phyloP scores from a whole-genome alignment of 2,329 filamentous ascomycete species.

The Xylaria sp. region DNA sequence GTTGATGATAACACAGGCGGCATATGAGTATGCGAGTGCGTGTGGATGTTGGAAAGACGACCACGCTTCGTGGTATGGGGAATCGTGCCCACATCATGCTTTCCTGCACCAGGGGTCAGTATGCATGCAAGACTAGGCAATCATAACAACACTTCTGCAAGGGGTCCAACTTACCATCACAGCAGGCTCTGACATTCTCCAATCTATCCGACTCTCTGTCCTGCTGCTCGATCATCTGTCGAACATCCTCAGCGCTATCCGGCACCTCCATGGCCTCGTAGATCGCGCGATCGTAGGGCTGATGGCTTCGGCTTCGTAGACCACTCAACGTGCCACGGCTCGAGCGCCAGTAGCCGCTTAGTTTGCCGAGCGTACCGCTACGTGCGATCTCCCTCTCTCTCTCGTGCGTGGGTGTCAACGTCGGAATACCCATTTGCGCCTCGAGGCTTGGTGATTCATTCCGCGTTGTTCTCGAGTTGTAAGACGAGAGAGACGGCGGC shows the following conservation, averaged over 20 bases:
- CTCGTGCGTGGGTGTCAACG: conserved; percentile 48
- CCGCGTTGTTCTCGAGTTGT: conserved; percentile 67
- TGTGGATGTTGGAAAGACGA: conserved; percentile 34
- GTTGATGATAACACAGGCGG: conserved; percentile 30
- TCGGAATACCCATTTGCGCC: conserved; percentile 49
- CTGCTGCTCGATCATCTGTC: conserved; percentile 72
- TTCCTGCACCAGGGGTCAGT: conserved; percentile 44
- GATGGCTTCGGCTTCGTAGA: conserved; percentile 47
- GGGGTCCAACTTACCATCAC: conserved; percentile 69
- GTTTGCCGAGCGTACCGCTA: conserved; percentile 48
- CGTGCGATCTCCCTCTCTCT: conserved; percentile 32
- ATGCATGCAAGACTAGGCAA: background rate
- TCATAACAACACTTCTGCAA: background rate
- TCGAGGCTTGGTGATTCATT: conserved; percentile 56
- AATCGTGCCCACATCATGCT: conserved; percentile 66
- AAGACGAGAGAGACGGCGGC: conserved; percentile 68
- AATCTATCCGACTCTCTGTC: conserved; percentile 72
- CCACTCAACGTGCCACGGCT: conserved; percentile 46
- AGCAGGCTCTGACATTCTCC: conserved; percentile 95
- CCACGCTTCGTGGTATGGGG: conserved; percentile 44
- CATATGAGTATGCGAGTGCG: conserved; percentile 27
- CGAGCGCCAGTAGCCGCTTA: conserved; percentile 57
- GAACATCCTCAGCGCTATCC: conserved; percentile 77
- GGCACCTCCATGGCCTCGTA: conserved; percentile 60
- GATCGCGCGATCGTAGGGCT: conserved; percentile 42